Evolutionary conservation across 768 basidiomycete genomes (phyloP), one percentile per base, ranked within the genome.

Genomic region (Amanita brunnescens): DNA sequence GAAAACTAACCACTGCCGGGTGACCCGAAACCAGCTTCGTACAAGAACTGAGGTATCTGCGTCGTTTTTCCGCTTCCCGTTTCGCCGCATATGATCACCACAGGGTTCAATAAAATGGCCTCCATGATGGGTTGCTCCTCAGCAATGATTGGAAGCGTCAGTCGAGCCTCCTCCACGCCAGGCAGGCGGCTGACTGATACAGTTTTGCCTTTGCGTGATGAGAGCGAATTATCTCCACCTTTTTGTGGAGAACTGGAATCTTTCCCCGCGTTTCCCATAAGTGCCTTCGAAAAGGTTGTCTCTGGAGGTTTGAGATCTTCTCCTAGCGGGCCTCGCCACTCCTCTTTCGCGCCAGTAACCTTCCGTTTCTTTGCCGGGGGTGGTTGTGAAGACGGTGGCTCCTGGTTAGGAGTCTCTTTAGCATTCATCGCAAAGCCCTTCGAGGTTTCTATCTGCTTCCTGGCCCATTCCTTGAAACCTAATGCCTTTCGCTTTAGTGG

Each of bases 31-130:
- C 96, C 96, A 18, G 89, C 91, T 65, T 99, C 96, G 54, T 86
- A 97, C n/a, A 99, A 73, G 68, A 98, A 97, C 64, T 98, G 96
- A 9, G 96, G 96, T 6, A 98, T 83, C 65, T 98, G 96, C 0
- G 96, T 99, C 1, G 96, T 98, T 70, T 98, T 99, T 41, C 96
- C 96, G 62, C 91, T 94, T 44, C 96, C 96, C 13, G 96, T 99
- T 73, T 99, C 95, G 65, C 96, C 78, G 50, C 77, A 78, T 39
- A 96, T 83, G 51, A 94, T 78, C 24, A 92, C 85, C 5, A 95
- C 87, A 0, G 87, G 81, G 63, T 98, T 83, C 32, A 96, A 70
- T 49, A 91, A 66, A 40, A 99, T 81, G 4, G 91, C 80, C 61
- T 95, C 93, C 83, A 98, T 87, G 49, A 99, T 91, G 2, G 81